Base-by-base conservation (phyloP, 768 basidiomycete species). In the Rhizopogon vinicolor region DNA sequence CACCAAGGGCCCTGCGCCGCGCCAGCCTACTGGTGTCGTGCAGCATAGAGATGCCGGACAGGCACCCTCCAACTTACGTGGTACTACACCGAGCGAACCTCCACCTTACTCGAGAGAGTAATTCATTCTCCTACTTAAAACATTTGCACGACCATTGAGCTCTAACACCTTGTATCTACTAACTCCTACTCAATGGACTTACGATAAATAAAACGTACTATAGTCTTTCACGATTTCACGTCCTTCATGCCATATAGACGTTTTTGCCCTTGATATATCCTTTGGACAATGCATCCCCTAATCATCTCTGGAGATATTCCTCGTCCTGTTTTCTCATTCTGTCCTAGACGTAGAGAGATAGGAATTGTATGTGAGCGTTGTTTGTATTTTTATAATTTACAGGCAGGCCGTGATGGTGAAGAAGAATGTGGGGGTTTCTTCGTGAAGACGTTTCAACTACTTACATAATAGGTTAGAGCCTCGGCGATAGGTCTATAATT, bases 21-120 rank as follows among this genome's bases (percentile, higher is more conserved):
- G 57, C 16, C 22, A 19, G 2, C 44, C 58, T 31, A 50, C 29
- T 8, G 39, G 41, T 29, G 60, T 69, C 14, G 56, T 68, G 10
- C 9, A 71, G 5, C 69, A 70, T 46, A 67, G 54, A 7, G 65
- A 69, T 25, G 68, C 58, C n/a, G 67, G 69, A 9, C 63, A 52
- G 7, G 35, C 59, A 41, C 40, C 40, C 7, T 56, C 53, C 35
- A 40, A 22, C 13, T 22, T 52, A 13, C 41, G 41, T 16, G 56
- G n/a, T 19, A 6, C 29, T 19, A 6, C 29, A 28, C 39, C 57
- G 22, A 28, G 33, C 6, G 51, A 56, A 7, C 67, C 68, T 3
- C 68, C 68, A 35, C 55, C 68, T 10, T 68, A 68, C 48, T 63
- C 63, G 18, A 61, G 58, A 33, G 42, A 33, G 19, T 52, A 41